Conservation (phyloP, 352 stramenopile genomes). For the Phytophthora quininea region DNA sequence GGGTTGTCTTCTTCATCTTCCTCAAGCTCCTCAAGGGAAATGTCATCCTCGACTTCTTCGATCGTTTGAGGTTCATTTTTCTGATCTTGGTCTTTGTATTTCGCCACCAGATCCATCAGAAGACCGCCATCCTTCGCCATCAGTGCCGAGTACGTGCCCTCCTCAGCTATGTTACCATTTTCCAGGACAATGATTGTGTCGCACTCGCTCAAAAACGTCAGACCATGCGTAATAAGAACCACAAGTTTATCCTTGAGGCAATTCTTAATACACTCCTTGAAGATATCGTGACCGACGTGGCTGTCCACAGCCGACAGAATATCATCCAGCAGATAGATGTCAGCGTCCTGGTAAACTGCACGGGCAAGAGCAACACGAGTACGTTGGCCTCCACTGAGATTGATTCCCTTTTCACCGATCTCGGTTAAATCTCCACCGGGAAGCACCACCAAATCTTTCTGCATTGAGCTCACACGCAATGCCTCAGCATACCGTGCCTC, state of each 20-base stretch:
- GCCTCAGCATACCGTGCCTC: slow-evolving; percentile 61
- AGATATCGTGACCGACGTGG: slow-evolving; percentile 94
- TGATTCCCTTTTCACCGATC: slow-evolving; percentile 97
- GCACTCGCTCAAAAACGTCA: slow-evolving; percentile 63
- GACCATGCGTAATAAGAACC: slow-evolving; percentile 78
- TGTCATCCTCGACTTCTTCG: slow-evolving; percentile 43
- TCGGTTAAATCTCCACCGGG: slow-evolving; percentile 92
- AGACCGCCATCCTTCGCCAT: slow-evolving; percentile 70
- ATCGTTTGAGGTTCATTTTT: slow-evolving; percentile 42
- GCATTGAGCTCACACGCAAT: slow-evolving; percentile 53
- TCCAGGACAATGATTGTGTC: slow-evolving; percentile 66
- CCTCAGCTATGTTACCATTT: slow-evolving; percentile 59
- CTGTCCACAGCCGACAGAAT: slow-evolving; percentile 94
- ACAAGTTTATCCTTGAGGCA: slow-evolving; percentile 82
- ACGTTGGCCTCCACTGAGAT: slow-evolving; percentile 94
- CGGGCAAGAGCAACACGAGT: slow-evolving; percentile 80
- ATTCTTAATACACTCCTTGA: slow-evolving; percentile 70
- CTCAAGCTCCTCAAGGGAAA: slow-evolving; percentile 46
- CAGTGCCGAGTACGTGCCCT: slow-evolving; percentile 82
- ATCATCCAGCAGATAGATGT: slow-evolving; percentile 95
- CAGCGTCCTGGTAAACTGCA: slow-evolving; percentile 79
- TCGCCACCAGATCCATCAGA: slow-evolving; percentile 55
- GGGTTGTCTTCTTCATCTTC: slow-evolving; percentile 48
- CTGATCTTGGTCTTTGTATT: slow-evolving; percentile 68
- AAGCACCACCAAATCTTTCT: slow-evolving; percentile 60